Conservation (phyloP, 2,329 filamentous ascomycete species). For the Erysiphe pulchra region DNA sequence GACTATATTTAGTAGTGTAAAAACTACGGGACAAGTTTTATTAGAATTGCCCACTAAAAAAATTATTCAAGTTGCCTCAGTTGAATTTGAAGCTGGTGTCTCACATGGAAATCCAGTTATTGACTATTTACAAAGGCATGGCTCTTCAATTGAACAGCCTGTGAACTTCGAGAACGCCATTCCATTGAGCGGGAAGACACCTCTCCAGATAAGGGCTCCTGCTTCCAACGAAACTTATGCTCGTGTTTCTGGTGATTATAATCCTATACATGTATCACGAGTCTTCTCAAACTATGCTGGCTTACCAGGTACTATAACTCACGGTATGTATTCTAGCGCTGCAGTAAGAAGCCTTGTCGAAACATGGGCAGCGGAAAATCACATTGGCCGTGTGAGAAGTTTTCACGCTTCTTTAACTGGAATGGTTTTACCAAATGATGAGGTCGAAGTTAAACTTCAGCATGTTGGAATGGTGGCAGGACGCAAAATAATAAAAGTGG, state of each 20-base stretch:
- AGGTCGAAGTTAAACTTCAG: slow-evolving; percentile 81
- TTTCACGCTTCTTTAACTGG: slow-evolving; percentile 94
- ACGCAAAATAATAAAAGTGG: slow-evolving; percentile 98
- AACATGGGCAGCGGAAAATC: slow-evolving; percentile 98
- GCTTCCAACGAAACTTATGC: slow-evolving; percentile 96
- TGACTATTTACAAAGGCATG: slow-evolving; percentile 82
- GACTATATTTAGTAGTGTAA: slow-evolving; percentile 69
- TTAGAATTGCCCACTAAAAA: slow-evolving; percentile 92
- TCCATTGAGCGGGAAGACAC: slow-evolving; percentile 75
- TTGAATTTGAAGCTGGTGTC: slow-evolving; percentile 75
- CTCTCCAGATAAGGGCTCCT: slow-evolving; percentile 68
- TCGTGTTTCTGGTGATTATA: slow-evolving; percentile 92
- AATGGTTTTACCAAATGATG: slow-evolving; percentile 94
- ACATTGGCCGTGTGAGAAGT: slow-evolving; percentile 85
- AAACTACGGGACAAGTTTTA: slow-evolving; percentile 78
- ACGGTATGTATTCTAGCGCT: slow-evolving; percentile 98
- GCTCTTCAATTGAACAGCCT: slow-evolving; percentile 80
- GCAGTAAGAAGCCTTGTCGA: slow-evolving; percentile 88
- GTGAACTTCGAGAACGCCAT: slow-evolving; percentile 96
- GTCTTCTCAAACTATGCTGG: slow-evolving; percentile 93
- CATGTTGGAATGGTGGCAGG: slow-evolving; percentile 95
- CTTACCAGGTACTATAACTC: slow-evolving; percentile 87
- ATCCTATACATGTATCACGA: slow-evolving; percentile 93
- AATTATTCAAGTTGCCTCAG: slow-evolving; percentile 86
- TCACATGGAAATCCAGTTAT: slow-evolving; percentile 93